A percentile compares a stretch with the other conserved stretches of the same genome.
phyloP scores from a whole-genome alignment of 139 green algal species.

The Volvox reticuliferus region DNA sequence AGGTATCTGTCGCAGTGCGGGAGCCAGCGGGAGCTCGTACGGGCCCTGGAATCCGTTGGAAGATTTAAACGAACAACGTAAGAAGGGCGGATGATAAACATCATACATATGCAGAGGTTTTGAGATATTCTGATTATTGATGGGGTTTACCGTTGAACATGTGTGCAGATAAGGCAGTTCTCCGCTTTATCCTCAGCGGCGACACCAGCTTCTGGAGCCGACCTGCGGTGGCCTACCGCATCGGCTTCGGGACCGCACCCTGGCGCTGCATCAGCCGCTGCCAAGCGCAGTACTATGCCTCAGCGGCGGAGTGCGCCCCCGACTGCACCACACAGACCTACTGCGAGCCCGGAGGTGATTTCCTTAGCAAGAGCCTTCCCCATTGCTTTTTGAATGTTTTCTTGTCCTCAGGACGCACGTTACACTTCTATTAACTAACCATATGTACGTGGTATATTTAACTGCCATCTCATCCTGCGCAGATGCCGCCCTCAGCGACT shows the following conservation, averaged over 20 bases:
- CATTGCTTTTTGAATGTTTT: background rate
- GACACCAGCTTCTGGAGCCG: slow-evolving; percentile 43
- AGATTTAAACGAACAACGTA: slow-evolving; percentile 38
- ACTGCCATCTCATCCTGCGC: background rate
- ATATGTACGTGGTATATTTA: too few species aligned
- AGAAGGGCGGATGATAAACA: background rate
- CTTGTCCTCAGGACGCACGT: background rate
- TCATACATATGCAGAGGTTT: background rate
- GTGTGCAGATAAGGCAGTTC: slow-evolving; percentile 38
- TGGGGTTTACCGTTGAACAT: background rate
- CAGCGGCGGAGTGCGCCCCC: background rate
- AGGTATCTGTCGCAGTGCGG: too few species aligned
- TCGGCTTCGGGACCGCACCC: slow-evolving; percentile 37
- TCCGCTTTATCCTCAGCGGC: slow-evolving; percentile 33
- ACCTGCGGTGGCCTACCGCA: slow-evolving; percentile 21
- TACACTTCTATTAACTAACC: background rate
- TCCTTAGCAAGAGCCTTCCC: background rate
- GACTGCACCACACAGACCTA: slow-evolving; percentile 15
- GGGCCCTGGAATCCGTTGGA: background rate
- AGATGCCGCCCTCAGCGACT: background rate
- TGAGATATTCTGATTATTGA: background rate
- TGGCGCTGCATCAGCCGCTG: slow-evolving; percentile 35
- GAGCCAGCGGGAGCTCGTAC: background rate
- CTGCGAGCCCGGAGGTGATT: slow-evolving; percentile 30
- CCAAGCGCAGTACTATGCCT: background rate